Base-by-base conservation (phyloP, 805 yeast genomes). In the Millerago galiae region DNA sequence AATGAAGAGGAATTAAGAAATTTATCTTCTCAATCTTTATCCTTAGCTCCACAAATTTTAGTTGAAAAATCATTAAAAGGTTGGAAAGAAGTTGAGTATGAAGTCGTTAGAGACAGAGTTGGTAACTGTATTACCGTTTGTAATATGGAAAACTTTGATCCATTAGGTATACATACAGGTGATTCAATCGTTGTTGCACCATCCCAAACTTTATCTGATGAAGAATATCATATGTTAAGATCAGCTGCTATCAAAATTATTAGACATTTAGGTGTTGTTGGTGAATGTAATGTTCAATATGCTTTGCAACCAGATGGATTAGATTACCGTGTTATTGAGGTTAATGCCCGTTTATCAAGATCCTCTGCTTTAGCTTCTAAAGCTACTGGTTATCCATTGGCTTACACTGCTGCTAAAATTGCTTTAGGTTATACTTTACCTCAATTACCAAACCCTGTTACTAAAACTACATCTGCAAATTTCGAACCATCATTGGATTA, bases 171-270 rank as follows among this genome's bases (percentile, higher is more conserved):
- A 58, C 99, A 91, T 70, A 91, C 99, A 43, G 99, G 99, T 71
- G 99, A 91, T 66, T 93, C 99, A 34, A 93, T 91, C 57, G 99
- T 91, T 38, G 96, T 93, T 60, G 99, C 99, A 42, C 99, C 99
- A 38, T 89, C 97, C 34, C 99, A 91, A 69, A 91, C 99, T 33
- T 71, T 91, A 57, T 84, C 96, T 31, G 99, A 91, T 66, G 95
- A 90, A 64, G 99, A 91, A 62, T 91, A 87, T 69, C 95, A 91
- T 70, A 93, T 91, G 99, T 79, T 91, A 58, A 83, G 99, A 72
- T 74, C 95, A 38, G 95, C 99, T 43, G 99, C 99, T 44, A 88
- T 93, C 65, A 93, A 93, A 69, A 88, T 91, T 59, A 91, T 91
- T 58, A 87, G 98, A 67, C 99, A 91, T 62, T 74, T 91, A 61